Conservation (phyloP, 257 asterid genomes). For the Nyctanthes arbortristis region DNA sequence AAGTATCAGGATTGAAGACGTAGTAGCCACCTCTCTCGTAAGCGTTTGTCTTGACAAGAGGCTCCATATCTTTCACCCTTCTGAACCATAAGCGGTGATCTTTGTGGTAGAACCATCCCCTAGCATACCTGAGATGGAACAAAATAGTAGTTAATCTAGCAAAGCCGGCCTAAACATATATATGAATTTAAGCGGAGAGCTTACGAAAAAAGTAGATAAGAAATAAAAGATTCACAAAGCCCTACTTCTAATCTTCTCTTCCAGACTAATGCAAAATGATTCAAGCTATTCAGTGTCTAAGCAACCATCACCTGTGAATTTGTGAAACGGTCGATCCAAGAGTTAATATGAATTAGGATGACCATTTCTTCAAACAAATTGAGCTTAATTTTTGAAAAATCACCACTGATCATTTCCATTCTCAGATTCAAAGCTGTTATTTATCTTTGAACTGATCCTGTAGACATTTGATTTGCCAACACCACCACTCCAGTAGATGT, state of each 20-base stretch:
- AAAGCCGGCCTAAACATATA: not conserved
- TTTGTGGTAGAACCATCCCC: slow-evolving; percentile 88
- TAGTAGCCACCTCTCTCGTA: slow-evolving; percentile 73
- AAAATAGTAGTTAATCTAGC: slow-evolving; percentile 1
- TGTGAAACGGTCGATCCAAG: not conserved
- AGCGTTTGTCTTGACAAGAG: slow-evolving; percentile 57
- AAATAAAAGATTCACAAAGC: not conserved
- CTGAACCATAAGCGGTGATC: slow-evolving; percentile 70
- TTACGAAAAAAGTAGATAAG: not conserved
- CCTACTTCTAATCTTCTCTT: not conserved
- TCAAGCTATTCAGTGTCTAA: not conserved
- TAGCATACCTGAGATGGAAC: slow-evolving; percentile 46
- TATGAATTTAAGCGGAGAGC: not conserved
- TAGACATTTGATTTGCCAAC: too few species aligned
- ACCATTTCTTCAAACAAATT: not conserved
- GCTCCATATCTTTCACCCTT: slow-evolving; percentile 65
- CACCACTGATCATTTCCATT: too few species aligned
- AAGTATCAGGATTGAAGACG: slow-evolving; percentile 73
- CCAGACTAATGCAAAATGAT: not conserved
- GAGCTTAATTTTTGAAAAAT: too few species aligned
- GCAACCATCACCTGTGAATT: not conserved
- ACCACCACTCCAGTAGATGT: too few species aligned
- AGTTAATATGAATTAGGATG: not conserved
- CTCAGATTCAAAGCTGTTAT: too few species aligned
- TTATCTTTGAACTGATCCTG: too few species aligned